Percentiles rank a stretch among this genome's conserved stretches.
Evolutionary conservation across 1,284 basidiomycete species (phyloP).

Genomic region (Tremellales sp.): DNA sequence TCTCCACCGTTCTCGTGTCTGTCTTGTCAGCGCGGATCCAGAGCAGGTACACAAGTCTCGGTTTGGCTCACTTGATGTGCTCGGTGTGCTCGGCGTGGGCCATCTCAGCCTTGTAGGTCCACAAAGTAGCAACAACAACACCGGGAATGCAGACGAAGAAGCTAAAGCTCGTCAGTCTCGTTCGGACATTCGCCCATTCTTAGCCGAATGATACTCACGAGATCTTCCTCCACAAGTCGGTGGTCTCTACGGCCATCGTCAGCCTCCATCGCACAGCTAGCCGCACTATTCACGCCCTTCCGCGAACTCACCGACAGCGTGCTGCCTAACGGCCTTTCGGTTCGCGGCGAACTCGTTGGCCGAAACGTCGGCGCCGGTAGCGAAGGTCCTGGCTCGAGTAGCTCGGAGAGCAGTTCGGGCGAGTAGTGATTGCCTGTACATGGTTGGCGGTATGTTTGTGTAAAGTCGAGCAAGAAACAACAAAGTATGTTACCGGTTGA

Average conservation of each 20-base stretch:
- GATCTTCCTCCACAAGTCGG: conserved; percentile 44
- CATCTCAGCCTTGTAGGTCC: conserved; percentile 42
- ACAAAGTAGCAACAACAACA: conserved; percentile 29
- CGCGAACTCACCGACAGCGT: conserved; percentile 37
- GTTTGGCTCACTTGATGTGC: conserved; percentile 17
- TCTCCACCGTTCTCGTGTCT: conserved; percentile 38
- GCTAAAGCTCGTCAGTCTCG: conserved; percentile 14
- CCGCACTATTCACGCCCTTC: not conserved
- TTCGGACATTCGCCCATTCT: not conserved
- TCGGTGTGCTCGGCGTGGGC: conserved; percentile 40
- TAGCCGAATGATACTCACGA: conserved; percentile 13
- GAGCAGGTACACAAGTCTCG: not conserved
- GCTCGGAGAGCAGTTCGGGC: conserved; percentile 5
- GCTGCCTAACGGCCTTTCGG: conserved; percentile 33
- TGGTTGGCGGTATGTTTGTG: conserved; percentile 4
- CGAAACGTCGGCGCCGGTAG: conserved; percentile 13
- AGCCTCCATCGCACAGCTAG: not conserved
- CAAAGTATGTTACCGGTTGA: conserved; percentile 1
- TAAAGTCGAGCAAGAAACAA: not conserved
- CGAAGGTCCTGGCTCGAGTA: conserved; percentile 6
- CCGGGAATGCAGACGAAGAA: conserved; percentile 45
- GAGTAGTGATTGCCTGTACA: conserved; percentile 21
- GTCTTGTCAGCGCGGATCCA: not conserved
- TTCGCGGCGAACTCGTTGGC: conserved; percentile 35
- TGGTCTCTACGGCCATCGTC: conserved; percentile 28